phyloP scores from a whole-genome alignment of 768 basidiomycete genomes.

The Lanmaoa pseudosensibilis region DNA sequence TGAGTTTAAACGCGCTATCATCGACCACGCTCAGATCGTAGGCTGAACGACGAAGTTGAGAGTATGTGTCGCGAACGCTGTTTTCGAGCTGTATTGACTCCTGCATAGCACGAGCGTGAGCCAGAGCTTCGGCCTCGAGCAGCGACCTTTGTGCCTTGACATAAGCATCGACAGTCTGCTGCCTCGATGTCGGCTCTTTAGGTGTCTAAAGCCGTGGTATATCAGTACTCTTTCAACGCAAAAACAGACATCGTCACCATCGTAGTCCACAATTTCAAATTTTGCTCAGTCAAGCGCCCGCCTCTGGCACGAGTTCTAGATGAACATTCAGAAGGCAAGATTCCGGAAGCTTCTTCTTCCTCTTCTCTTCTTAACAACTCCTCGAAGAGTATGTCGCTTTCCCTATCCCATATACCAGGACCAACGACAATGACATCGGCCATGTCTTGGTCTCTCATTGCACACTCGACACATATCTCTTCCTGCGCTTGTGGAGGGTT shows the following conservation, averaged over 20 bases:
- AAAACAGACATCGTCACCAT: slow-evolving; percentile 51
- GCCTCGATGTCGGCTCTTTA: slow-evolving; percentile 81
- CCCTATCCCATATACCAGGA: slow-evolving; percentile 87
- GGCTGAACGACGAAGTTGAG: slow-evolving; percentile 74
- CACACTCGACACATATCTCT: slow-evolving; percentile 94
- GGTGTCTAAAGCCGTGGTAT: slow-evolving; percentile 63
- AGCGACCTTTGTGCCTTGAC: slow-evolving; percentile 78
- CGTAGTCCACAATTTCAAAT: slow-evolving; percentile 77
- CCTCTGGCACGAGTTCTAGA: slow-evolving; percentile 63
- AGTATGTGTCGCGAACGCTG: slow-evolving; percentile 77
- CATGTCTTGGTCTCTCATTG: slow-evolving; percentile 99
- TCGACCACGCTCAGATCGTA: slow-evolving; percentile 63
- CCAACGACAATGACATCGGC: slow-evolving; percentile 88
- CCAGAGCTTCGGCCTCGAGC: slow-evolving; percentile 79
- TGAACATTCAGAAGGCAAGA: slow-evolving; percentile 51
- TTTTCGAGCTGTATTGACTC: slow-evolving; percentile 76
- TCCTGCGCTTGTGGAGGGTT: slow-evolving; percentile 55
- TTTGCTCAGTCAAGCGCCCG: slow-evolving; percentile 70
- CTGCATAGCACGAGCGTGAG: slow-evolving; percentile 74
- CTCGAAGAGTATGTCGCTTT: slow-evolving; percentile 78
- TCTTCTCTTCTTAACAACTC: slow-evolving; percentile 73
- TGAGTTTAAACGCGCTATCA: slow-evolving; percentile 66
- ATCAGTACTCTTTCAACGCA: slow-evolving; percentile 5
- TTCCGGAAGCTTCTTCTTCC: slow-evolving; percentile 61
- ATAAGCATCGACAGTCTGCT: slow-evolving; percentile 79